Base-by-base conservation (phyloP, 2,329 filamentous ascomycete genomes). In the Penicillium sp. region DNA sequence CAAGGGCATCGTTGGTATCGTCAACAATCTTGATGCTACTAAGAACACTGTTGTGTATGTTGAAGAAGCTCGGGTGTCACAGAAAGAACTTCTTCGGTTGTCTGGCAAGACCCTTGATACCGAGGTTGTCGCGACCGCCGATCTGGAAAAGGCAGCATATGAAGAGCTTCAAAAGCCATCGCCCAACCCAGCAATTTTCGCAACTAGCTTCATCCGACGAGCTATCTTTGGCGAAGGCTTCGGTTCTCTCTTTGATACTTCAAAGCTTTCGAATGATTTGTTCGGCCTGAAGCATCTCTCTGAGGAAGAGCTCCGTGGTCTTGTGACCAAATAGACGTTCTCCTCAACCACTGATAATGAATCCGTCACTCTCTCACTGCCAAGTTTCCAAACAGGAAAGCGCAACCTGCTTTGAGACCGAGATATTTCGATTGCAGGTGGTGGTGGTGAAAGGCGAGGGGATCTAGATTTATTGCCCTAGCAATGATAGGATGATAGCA, bases 1-100 rank as follows among this genome's bases (percentile, higher is more conserved):
- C 0, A 70, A 77, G 21, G 79, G 76, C 1, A 73, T 86, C 0
- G 76, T 78, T 0, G 79, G 77, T 0, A 70, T 84, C 1, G 66
- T 85, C 1, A 53, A 62, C 7, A 73, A 84, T 48, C 77, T 75
- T 0, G 75, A 79, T 2, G 77, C 81, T 63, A 85, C 83, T 0
- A 77, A 77, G 66, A 85, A 87, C 63, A 72, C 76, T 4, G 53
- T 65, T 3, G 72, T 86, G 2, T 75, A 74, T 54, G 67, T 83
- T n/a, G 66, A 79, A 6, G 75, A 78, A 24, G 67, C 75, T 9
- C 67, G 72, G 4, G 67, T 76, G 14, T 76, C 78, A 0, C 82
- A 83, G 65, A 74, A 74, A 14, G 48, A 72, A 44, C 53, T 79
- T 0, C 29, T 64, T 18, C 32, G 72, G 51, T 54, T 67, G 27